A percentile compares a stretch with the other conserved stretches of the same genome.
phyloP scores from a whole-genome alignment of 805 yeast species.

The Schwanniomyces yamadae region DNA sequence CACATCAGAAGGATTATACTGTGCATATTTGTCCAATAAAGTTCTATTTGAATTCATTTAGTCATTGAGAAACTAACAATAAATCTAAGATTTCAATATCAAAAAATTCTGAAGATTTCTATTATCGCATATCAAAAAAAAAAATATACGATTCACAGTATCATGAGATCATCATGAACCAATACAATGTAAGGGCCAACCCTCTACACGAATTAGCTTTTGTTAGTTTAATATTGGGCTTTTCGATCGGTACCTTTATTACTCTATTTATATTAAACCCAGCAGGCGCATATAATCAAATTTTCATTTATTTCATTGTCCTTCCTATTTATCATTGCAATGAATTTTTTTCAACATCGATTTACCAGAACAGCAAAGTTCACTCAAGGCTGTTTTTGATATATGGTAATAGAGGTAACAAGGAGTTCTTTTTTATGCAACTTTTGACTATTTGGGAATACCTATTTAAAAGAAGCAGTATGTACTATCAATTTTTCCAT shows the following conservation, averaged over 20 bases:
- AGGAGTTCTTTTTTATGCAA: constrained; percentile 30
- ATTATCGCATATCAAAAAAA: no score
- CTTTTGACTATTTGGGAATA: constrained; percentile 22
- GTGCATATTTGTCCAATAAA: constrained; percentile 4
- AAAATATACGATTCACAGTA: not conserved
- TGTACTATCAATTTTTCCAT: not conserved
- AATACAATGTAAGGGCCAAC: constrained; percentile 16
- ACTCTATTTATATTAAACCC: not conserved
- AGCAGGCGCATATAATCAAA: not conserved
- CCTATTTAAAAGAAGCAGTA: constrained; percentile 8
- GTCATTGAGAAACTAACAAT: not conserved
- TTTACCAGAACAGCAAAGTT: constrained; percentile 25
- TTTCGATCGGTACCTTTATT: constrained; percentile 10
- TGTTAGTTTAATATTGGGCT: constrained; percentile 19
- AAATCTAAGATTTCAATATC: not conserved
- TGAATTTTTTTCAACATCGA: constrained; percentile 28
- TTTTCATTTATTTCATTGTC: constrained; percentile 16
- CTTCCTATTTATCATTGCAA: constrained; percentile 20
- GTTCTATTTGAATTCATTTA: not conserved
- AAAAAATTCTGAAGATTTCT: not conserved
- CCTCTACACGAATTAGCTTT: constrained; percentile 18
- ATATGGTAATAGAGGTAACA: constrained; percentile 35
- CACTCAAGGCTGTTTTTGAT: constrained; percentile 31
- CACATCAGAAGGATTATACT: constrained; percentile 27
- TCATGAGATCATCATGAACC: not conserved